phyloP scores from a whole-genome alignment of 2,329 filamentous ascomycete species.

The Sporothrix inflata region DNA sequence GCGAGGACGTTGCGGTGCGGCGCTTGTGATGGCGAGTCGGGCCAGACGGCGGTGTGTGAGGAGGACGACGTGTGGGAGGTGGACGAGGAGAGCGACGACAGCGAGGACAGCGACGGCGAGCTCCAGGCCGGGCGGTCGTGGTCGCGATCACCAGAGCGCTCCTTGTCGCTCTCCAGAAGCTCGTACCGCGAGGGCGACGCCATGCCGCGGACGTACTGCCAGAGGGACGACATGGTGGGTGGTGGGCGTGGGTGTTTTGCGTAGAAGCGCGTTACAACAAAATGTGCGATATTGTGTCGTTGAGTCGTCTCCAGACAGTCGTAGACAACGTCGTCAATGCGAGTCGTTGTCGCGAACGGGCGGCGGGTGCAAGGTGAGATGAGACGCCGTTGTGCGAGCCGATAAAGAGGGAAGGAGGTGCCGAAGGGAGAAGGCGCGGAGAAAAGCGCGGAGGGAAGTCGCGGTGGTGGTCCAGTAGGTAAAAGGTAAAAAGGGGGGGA shows the following conservation, averaged over 20 bases:
- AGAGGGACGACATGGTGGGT: conserved; percentile 5
- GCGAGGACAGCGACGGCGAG: conserved; percentile 11
- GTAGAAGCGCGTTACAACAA: no score
- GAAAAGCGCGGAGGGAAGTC: neutral
- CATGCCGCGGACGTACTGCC: conserved; percentile 16
- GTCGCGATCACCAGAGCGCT: neutral
- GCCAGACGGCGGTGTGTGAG: conserved; percentile 14
- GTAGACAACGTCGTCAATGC: neutral
- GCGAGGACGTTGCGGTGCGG: conserved; percentile 13
- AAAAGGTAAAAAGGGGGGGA: neutral
- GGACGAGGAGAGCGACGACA: neutral
- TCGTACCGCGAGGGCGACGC: neutral
- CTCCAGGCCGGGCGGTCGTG: conserved; percentile 7
- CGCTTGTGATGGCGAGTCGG: conserved; percentile 17
- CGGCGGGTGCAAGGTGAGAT: neutral
- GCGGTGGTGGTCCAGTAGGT: neutral
- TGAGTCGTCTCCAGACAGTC: no score
- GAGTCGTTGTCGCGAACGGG: no score
- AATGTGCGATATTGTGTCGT: no score
- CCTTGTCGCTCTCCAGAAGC: neutral
- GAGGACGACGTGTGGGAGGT: conserved; percentile 9
- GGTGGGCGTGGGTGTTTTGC: neutral
- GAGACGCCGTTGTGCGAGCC: neutral
- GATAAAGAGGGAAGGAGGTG: conserved; percentile 3
- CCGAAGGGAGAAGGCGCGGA: neutral